Evolutionary conservation across 768 basidiomycete genomes (phyloP).

Genomic region (Rhodosporidiobolus sp.): DNA sequence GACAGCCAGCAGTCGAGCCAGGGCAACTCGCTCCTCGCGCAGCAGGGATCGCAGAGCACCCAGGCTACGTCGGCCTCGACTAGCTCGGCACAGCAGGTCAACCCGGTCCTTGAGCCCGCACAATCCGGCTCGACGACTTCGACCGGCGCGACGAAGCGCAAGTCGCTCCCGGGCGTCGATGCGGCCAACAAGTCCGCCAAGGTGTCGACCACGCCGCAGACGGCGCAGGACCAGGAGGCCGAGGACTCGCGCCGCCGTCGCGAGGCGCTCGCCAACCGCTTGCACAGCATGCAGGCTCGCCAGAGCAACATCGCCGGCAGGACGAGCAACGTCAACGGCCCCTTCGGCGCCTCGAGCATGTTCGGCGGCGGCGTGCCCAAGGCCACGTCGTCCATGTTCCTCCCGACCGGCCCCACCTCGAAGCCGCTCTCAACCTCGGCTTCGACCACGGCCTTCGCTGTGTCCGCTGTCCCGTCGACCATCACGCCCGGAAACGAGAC

Average conservation of each 20-base stretch:
- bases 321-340: slow-evolving; percentile 14
- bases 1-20: slow-evolving; percentile 14
- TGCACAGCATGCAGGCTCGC: slow-evolving; percentile 27
- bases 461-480: neutral
- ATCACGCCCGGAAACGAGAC: neutral
- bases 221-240: slow-evolving; percentile 17
- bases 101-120: slow-evolving; percentile 1
- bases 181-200: slow-evolving; percentile 25
- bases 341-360: neutral
- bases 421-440: neutral
- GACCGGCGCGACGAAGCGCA: slow-evolving; percentile 33
- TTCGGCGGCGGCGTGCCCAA: slow-evolving; percentile 12
- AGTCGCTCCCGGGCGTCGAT: slow-evolving; percentile 23
- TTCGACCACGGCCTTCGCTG: neutral
- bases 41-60: neutral
- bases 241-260: slow-evolving; percentile 22
- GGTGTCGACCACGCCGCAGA: slow-evolving; percentile 10
- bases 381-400: slow-evolving; percentile 7
- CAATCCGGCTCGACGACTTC: slow-evolving; percentile 5
- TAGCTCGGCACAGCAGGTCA: neutral
- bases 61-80: neutral
- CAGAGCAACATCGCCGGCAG: slow-evolving; percentile 18
- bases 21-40: no score
- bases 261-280: slow-evolving; percentile 17
- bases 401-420: neutral